These are phyloP conservation scores for Eucalyptus pauciflora DNA, from an alignment of 345 rosid genomes.

Conservation along the genomic window DNA sequence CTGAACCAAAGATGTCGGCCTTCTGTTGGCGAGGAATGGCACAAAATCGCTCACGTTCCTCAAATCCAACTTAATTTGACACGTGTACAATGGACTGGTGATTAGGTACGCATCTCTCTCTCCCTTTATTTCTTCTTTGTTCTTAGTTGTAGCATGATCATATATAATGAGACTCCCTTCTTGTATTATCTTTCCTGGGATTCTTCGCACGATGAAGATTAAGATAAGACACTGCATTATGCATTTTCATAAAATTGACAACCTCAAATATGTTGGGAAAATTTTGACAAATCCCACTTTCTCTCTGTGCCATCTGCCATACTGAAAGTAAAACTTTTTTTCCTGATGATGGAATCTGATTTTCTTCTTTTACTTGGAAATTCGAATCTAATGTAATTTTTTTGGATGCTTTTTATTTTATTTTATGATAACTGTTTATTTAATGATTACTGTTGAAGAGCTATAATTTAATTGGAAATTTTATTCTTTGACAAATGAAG, in stretches of 20 bases:
- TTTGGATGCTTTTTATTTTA: not conserved
- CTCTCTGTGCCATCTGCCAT: not conserved
- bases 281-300: not conserved
- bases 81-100: not conserved
- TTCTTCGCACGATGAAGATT: not conserved
- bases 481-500: not conserved
- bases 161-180: not conserved
- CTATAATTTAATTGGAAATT: not conserved
- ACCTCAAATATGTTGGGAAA: not conserved
- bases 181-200: rapidly evolving
- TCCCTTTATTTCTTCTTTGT: not conserved
- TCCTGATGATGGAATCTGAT: rapidly evolving
- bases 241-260: not conserved
- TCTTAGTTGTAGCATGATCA: rapidly evolving
- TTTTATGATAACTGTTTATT: too few species aligned
- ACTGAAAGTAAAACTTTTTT: not conserved
- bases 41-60: not conserved
- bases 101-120: not conserved
- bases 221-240: rapidly evolving
- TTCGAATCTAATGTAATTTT: not conserved
- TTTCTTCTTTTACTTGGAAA: not conserved
- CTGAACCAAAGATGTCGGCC: rapidly evolving
- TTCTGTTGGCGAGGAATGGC: rapidly evolving
- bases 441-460: not conserved
- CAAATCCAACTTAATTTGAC: not conserved